Percentiles rank a stretch among this genome's conserved stretches.
Conservation (phyloP, 1,284 basidiomycete species). For the Vanrija humicola region DNA sequence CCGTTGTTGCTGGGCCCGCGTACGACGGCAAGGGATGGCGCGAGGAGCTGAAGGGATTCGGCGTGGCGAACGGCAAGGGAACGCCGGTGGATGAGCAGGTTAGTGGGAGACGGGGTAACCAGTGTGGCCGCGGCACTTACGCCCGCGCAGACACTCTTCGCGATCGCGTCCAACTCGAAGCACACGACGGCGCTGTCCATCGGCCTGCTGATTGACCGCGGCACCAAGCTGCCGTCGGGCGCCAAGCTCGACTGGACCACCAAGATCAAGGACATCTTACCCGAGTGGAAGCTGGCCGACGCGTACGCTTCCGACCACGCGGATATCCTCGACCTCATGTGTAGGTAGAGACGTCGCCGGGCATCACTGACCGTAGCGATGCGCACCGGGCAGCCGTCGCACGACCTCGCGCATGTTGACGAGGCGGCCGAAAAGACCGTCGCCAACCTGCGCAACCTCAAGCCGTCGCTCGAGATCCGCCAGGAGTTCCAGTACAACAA, state of each 20-base stretch:
- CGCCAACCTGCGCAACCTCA: slow-evolving; percentile 22
- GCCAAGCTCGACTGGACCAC: slow-evolving; percentile 44
- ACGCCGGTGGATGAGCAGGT: not conserved
- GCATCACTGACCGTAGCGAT: slow-evolving; percentile 17
- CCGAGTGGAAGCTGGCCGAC: slow-evolving; percentile 49
- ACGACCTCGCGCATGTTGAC: slow-evolving; percentile 16
- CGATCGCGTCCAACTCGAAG: slow-evolving; percentile 53
- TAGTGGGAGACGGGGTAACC: too few relatives aligned
- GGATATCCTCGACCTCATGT: slow-evolving; percentile 47
- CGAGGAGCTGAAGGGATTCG: not conserved
- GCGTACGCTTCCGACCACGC: slow-evolving; percentile 44
- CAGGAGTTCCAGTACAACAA: slow-evolving; percentile 39
- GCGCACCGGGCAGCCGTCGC: slow-evolving; percentile 31
- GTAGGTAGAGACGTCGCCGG: slow-evolving; percentile 14
- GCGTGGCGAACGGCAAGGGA: not conserved
- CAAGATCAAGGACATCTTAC: slow-evolving; percentile 49
- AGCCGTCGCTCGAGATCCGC: slow-evolving; percentile 31
- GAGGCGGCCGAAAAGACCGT: slow-evolving; percentile 9
- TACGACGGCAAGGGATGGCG: not conserved
- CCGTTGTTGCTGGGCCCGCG: not conserved
- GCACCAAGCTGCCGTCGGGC: slow-evolving; percentile 43
- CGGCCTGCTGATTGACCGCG: slow-evolving; percentile 49
- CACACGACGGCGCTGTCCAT: slow-evolving; percentile 49
- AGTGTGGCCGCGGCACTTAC: not conserved
- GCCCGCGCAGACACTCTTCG: slow-evolving; percentile 47